Evolutionary conservation across 108 stramenopile genomes (phyloP).

Genomic region (Chaetoceros muelleri): DNA sequence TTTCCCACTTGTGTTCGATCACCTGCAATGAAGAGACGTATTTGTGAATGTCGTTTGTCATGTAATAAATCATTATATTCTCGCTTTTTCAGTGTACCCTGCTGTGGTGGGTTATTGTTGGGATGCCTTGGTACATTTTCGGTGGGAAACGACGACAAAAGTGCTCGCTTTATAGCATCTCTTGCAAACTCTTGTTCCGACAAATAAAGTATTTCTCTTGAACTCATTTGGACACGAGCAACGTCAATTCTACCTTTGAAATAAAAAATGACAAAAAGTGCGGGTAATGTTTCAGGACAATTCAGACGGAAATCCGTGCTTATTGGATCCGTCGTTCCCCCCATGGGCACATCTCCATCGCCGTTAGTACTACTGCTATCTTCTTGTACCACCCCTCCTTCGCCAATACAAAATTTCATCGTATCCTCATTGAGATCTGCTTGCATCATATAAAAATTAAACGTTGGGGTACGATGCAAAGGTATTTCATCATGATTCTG

Average conservation of each 20-base stretch:
- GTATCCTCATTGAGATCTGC: too few relatives aligned
- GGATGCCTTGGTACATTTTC: background rate
- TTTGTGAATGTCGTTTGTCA: slow-evolving; percentile 12
- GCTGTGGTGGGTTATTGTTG: background rate
- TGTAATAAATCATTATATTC: background rate
- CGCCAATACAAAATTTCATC: too few relatives aligned
- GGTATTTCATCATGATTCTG: too few relatives aligned
- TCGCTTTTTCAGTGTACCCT: background rate
- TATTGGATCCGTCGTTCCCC: too few relatives aligned
- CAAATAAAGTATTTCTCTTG: background rate
- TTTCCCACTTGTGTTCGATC: slow-evolving; percentile 91
- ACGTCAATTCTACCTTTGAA: background rate
- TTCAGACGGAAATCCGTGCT: too few relatives aligned
- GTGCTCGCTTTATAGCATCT: background rate
- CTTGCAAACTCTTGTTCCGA: background rate
- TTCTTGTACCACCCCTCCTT: too few relatives aligned
- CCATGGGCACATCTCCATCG: too few relatives aligned
- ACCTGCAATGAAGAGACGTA: slow-evolving; percentile 76
- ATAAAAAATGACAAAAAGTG: background rate
- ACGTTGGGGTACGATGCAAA: too few relatives aligned
- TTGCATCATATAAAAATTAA: too few relatives aligned
- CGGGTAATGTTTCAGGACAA: background rate
- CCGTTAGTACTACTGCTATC: too few relatives aligned
- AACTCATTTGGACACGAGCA: background rate
- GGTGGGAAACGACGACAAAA: background rate